A percentile compares a stretch with the other conserved stretches of the same genome.
Evolutionary conservation across 495 filamentous ascomycete genomes (phyloP).

Genomic region (Hypoxylon fuscum): DNA sequence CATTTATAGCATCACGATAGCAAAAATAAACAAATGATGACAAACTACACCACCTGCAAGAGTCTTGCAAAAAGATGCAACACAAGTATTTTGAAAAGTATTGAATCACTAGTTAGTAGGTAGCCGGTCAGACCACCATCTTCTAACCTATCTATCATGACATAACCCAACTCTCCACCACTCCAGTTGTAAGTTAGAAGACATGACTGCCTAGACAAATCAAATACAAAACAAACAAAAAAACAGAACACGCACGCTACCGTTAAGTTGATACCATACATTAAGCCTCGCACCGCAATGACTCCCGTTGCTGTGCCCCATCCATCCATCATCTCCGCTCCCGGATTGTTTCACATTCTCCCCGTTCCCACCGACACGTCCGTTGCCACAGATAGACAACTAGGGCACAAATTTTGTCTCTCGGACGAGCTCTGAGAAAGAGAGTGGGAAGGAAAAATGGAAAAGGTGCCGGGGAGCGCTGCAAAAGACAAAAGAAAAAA

Average conservation of each 20-base stretch:
- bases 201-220: not conserved
- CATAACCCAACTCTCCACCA: constrained; percentile 6
- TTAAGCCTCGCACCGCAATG: constrained; percentile 17
- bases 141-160: constrained; percentile 23
- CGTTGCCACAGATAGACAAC: too few relatives aligned
- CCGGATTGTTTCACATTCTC: too few relatives aligned
- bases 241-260: constrained; percentile 6
- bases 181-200: not conserved
- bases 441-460: too few relatives aligned
- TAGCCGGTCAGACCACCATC: constrained; percentile 8
- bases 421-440: too few relatives aligned
- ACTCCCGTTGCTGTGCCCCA: constrained; percentile 9
- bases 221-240: constrained; percentile 20
- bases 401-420: too few relatives aligned
- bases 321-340: constrained; percentile 1
- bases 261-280: constrained; percentile 25
- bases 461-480: too few relatives aligned
- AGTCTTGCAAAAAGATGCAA: not conserved
- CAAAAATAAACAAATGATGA: constrained; percentile 23
- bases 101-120: constrained; percentile 4
- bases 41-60: not conserved
- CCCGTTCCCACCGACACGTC: too few relatives aligned
- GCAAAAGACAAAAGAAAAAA: too few relatives aligned
- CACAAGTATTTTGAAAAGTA: not conserved
- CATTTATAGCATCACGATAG: constrained; percentile 33